phyloP scores from a whole-genome alignment of 1,284 basidiomycete genomes.

The Golubevia pallescens region DNA sequence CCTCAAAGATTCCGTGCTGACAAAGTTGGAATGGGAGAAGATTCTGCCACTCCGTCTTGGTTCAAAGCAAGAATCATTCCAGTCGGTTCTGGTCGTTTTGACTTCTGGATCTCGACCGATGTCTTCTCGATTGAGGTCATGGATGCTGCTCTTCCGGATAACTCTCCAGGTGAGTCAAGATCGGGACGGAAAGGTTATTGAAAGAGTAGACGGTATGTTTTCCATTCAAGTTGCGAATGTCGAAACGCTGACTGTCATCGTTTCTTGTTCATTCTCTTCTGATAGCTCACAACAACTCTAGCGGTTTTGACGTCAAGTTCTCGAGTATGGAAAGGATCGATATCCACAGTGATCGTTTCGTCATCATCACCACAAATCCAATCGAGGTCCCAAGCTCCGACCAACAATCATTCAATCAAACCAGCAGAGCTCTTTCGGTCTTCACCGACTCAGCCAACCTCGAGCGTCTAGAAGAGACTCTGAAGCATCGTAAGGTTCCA shows the following conservation, averaged over 20 bases:
- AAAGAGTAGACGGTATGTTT: background rate
- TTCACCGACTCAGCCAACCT: background rate
- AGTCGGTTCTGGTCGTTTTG: background rate
- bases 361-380: background rate
- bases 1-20: background rate
- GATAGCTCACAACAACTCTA: background rate
- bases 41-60: background rate
- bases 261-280: background rate
- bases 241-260: background rate
- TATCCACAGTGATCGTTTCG: background rate
- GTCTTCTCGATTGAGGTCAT: background rate
- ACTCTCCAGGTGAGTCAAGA: background rate
- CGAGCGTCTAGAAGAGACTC: background rate
- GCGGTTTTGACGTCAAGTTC: background rate
- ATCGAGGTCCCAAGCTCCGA: background rate
- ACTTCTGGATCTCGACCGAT: background rate
- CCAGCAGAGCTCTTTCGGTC: background rate
- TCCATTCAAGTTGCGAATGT: background rate
- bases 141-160: background rate
- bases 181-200: background rate
- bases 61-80: background rate
- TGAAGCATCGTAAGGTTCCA: background rate
- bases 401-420: background rate
- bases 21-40: background rate
- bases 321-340: background rate